Base-by-base conservation (phyloP, 2,329 filamentous ascomycete species). In the Tolypocladium amazonense region DNA sequence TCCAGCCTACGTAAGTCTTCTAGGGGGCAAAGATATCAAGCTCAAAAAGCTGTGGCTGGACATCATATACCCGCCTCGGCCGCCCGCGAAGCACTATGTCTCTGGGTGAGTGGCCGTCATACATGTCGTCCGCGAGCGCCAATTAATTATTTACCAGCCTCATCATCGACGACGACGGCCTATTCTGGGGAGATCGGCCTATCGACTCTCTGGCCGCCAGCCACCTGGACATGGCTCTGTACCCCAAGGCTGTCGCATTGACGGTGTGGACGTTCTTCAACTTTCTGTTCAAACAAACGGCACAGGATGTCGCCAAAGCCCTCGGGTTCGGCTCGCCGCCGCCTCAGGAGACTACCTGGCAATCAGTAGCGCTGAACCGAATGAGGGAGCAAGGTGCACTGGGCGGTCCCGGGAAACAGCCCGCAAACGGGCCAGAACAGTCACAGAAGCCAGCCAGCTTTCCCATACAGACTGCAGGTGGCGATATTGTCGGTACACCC, bases 1-100 rank as follows among this genome's bases (percentile, higher is more conserved):
- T 60, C 73, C 75, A 0, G 60, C 63, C 2, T 70, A 77, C 2
- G 68, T 85, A n/a, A 70, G 62, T 55, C 59, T 72, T 3, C 71
- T 76, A 39, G 76, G 76, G 38, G 84, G 83, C 12, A 74, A 75
- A 33, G 71, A 77, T 0, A 75, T 83, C 56, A 75, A 73, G 43
- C 62, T 86, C 37, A 75, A 75, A 39, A 78, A 78, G 59, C 76
- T 74, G 57, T 88, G 84, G 85, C 74, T 89, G 35, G 80, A 87
- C 47, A 74, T 87, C 33, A 77, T 84, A 56, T 88, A 82, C 63
- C 86, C 86, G 0, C 71, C 73, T 52, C 74, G 73, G 41, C 82
- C 85, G 50, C 85, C 86, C 1, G 84, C 86, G 6, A 79, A 77
- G 58, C 86, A 83, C 60, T 76, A 80, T 61, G 79, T 83, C 60